phyloP scores from a whole-genome alignment of 1,284 basidiomycete genomes.

The Puccinia polysora region DNA sequence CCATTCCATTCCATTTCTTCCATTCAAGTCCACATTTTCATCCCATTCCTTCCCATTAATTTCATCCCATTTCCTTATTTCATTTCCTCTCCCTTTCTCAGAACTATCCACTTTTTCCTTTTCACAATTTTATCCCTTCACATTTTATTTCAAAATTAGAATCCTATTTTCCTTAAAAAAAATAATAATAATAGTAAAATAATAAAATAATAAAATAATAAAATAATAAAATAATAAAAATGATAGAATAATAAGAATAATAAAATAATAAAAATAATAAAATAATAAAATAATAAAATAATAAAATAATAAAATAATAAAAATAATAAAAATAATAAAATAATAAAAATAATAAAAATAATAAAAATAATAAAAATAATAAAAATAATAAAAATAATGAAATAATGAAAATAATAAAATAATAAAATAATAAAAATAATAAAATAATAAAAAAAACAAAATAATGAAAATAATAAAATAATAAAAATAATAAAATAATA shows the following conservation, averaged over 20 bases:
- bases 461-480: neutral
- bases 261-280: neutral
- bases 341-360: neutral
- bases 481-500: neutral
- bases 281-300: neutral
- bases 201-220: neutral
- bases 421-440: neutral
- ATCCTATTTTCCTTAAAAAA: too few relatives aligned
- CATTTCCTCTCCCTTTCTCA: too few relatives aligned
- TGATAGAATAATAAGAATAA: too few relatives aligned
- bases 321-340: neutral
- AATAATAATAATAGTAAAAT: neutral
- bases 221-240: neutral
- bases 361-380: constrained; percentile 1
- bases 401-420: neutral
- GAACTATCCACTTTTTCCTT: too few relatives aligned
- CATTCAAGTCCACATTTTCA: too few relatives aligned
- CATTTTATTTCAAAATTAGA: too few relatives aligned
- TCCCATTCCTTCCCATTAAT: too few relatives aligned
- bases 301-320: neutral
- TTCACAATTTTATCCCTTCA: too few relatives aligned
- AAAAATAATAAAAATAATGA: neutral
- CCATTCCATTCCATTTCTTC: too few relatives aligned
- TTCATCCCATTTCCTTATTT: too few relatives aligned
- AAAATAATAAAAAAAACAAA: too few relatives aligned